Evolutionary conservation across 352 stramenopile genomes (phyloP), one percentile per base, ranked within the genome.

Genomic region (Phytophthora litchii): DNA sequence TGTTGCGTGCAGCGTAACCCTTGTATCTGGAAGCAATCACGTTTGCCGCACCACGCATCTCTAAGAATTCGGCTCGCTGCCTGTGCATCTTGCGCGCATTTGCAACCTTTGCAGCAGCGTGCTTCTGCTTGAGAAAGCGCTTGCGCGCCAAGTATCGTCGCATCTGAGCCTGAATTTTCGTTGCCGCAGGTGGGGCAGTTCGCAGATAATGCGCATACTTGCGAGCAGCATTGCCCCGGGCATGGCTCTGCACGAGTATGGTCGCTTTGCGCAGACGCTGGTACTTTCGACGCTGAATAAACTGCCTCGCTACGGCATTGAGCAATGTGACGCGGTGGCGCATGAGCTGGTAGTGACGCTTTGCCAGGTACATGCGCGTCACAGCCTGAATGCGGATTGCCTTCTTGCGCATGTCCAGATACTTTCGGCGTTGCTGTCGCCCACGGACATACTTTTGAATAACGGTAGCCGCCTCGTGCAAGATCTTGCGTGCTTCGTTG

Each of bases 401-500:
- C 43, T 88, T 86, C 20, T 72, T 43, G 29, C 76, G 74, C 47
- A 83, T 80, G 12, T 72, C 16, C 14, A 89, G 29, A 43, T 93
- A 96, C 52, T 76, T 84, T 56, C 77, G 83, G 19, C 75, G 80
- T 63, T 93, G 82, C 14, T 86, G 46, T 59, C 86, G 76, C 1
- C 84, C 75, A 6, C 86, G 82, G 11, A 66, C 79, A 42, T 92
- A 75, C 60, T 91, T 94, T 37, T 96, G 87, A 40, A 94, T 88
- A 20, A 80, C 64, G 8, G 64, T 90, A 21, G 82, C 83, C 6
- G 87, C 87, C 9, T 94, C 78, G 10, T 89, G 72, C n/a, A 82
- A 88, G 57, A 96, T 90, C 63, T 92, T 94, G n/a, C 86, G 82
- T 1, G 79, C 78, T 62, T 93, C 84, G 21, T 92, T 93, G 45